Conservation (phyloP, 2,329 filamentous ascomycete genomes). For the Fusarium proliferatum region DNA sequence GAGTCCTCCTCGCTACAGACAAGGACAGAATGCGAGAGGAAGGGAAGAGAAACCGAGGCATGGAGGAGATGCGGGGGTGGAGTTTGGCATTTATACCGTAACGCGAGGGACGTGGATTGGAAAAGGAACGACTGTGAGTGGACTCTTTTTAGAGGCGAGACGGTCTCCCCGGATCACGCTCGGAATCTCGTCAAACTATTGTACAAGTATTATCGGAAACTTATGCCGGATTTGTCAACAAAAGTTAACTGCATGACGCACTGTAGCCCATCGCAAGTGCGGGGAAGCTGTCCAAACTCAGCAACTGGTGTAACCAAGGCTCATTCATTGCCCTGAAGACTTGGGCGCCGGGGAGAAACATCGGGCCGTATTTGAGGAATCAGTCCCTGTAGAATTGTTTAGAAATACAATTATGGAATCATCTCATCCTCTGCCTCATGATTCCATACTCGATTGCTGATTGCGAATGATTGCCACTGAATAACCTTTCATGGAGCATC, state of each 20-base stretch:
- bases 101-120: constrained; percentile 20
- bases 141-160: constrained; percentile 13
- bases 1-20: constrained; percentile 25
- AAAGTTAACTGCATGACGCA: constrained; percentile 16
- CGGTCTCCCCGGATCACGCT: constrained; percentile 17
- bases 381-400: not conserved
- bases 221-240: constrained; percentile 30
- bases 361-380: not conserved
- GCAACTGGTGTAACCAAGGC: constrained; percentile 8
- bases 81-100: constrained; percentile 26
- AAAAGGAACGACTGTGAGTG: constrained; percentile 23
- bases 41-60: constrained; percentile 30
- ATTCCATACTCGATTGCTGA: not conserved
- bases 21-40: constrained; percentile 18
- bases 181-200: constrained; percentile 27
- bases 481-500: constrained; percentile 2
- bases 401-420: not conserved
- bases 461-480: not conserved
- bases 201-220: constrained; percentile 17
- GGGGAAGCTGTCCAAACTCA: constrained; percentile 32
- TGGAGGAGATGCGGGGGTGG: constrained; percentile 32
- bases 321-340: not conserved
- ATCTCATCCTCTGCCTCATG: not conserved
- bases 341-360: not conserved
- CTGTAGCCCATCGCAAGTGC: constrained; percentile 32